phyloP scores from a whole-genome alignment of 164 flowering plant species.

The Piper betle region DNA sequence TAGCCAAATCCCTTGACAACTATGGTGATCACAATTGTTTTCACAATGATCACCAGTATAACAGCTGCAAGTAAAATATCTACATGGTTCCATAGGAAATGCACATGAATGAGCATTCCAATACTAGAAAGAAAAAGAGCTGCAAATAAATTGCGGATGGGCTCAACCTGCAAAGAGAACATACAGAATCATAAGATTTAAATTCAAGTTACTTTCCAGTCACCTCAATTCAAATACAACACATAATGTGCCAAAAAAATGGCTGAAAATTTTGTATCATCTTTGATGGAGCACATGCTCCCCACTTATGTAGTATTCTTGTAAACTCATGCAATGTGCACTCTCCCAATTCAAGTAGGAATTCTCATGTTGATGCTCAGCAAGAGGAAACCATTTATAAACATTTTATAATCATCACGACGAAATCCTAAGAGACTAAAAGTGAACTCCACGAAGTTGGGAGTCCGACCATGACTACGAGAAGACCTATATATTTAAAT shows the following conservation, averaged over 20 bases:
- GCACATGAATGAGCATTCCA: constrained; percentile 95
- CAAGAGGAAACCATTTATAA: too few species aligned
- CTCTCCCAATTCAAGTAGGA: too few species aligned
- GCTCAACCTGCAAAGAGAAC: constrained; percentile 56
- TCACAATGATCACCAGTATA: constrained; percentile 65
- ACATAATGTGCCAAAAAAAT: background rate
- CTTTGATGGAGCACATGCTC: too few species aligned
- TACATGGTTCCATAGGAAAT: constrained; percentile 93
- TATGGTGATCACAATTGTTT: constrained; percentile 51
- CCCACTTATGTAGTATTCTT: too few species aligned
- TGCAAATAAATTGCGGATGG: constrained; percentile 92
- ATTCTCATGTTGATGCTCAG: too few species aligned
- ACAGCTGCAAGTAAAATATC: constrained; percentile 91
- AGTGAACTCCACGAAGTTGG: too few species aligned
- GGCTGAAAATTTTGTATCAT: too few species aligned
- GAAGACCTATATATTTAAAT: too few species aligned
- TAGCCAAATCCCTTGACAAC: constrained; percentile 89
- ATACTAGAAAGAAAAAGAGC: constrained; percentile 96
- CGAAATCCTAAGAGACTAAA: too few species aligned
- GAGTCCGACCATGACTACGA: too few species aligned
- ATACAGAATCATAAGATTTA: constrained; percentile 3
- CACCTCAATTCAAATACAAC: background rate
- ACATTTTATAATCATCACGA: too few species aligned
- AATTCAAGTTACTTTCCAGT: background rate
- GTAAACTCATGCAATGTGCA: too few species aligned